These are phyloP conservation scores for Simplicillium sp. DNA, from an alignment of 2,329 filamentous ascomycete genomes.

Conservation along the genomic window DNA sequence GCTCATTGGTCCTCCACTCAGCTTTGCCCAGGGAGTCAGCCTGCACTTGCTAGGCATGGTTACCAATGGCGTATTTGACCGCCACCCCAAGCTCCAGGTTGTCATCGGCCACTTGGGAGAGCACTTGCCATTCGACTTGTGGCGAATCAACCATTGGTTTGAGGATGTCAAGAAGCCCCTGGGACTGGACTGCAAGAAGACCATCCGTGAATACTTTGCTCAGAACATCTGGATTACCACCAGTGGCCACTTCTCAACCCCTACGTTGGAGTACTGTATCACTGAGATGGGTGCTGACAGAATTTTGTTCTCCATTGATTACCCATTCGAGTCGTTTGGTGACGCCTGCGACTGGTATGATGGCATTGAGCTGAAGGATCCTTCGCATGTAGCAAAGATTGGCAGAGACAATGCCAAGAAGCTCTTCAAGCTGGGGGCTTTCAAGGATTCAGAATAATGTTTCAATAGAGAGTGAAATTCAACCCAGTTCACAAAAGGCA, in stretches of 20 bases:
- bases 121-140: slow-evolving; percentile 38
- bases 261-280: slow-evolving; percentile 38
- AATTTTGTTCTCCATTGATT: slow-evolving; percentile 43
- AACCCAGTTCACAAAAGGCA: no score
- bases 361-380: slow-evolving; percentile 20
- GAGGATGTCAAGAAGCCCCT: slow-evolving; percentile 45
- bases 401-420: slow-evolving; percentile 32
- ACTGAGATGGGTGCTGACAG: slow-evolving; percentile 38
- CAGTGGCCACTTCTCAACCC: slow-evolving; percentile 44
- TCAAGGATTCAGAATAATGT: slow-evolving; percentile 18
- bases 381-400: slow-evolving; percentile 25
- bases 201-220: slow-evolving; percentile 41
- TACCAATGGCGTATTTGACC: slow-evolving; percentile 40
- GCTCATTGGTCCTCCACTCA: slow-evolving; percentile 49
- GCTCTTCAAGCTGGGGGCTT: slow-evolving; percentile 26
- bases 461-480: no score
- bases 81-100: slow-evolving; percentile 33
- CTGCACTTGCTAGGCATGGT: slow-evolving; percentile 45
- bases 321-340: slow-evolving; percentile 38
- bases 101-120: slow-evolving; percentile 39
- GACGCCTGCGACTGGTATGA: slow-evolving; percentile 33
- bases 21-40: slow-evolving; percentile 48
- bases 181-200: slow-evolving; percentile 36
- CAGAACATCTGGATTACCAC: slow-evolving; percentile 49
- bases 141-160: slow-evolving; percentile 44